A percentile compares a stretch with the other conserved stretches of the same genome.
These are phyloP conservation scores for Fusarium verrucosum DNA, from an alignment of 2,329 filamentous ascomycete genomes.

Conservation along the genomic window DNA sequence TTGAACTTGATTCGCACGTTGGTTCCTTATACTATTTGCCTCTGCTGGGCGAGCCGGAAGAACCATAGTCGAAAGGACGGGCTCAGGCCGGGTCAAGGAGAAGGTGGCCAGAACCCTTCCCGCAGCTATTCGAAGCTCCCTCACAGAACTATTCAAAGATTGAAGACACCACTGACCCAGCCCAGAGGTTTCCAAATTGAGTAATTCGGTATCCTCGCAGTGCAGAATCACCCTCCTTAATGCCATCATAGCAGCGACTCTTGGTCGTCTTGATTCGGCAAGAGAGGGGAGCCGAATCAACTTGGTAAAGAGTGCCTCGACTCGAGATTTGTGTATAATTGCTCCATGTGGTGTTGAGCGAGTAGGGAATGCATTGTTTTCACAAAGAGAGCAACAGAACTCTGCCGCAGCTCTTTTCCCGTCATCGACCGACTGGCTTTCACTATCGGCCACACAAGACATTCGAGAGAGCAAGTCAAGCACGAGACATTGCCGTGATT, in stretches of 20 bases:
- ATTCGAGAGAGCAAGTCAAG: constrained; percentile 66
- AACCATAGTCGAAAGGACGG: constrained; percentile 12
- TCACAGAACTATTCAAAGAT: constrained; percentile 81
- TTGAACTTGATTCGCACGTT: constrained; percentile 17
- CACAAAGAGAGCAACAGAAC: constrained; percentile 43
- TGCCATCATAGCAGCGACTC: constrained; percentile 76
- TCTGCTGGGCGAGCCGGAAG: constrained; percentile 14
- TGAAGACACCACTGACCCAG: constrained; percentile 84
- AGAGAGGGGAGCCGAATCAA: constrained; percentile 59
- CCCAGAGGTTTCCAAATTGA: constrained; percentile 73
- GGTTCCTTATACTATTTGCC: background rate
- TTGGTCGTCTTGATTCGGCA: constrained; percentile 64
- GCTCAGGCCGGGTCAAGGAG: constrained; percentile 52
- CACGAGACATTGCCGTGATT: constrained; percentile 60
- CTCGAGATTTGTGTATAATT: constrained; percentile 47
- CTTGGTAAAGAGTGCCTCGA: constrained; percentile 57
- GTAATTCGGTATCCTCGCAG: constrained; percentile 64
- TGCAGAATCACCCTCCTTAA: constrained; percentile 77
- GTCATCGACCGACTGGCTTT: background rate
- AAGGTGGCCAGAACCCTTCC: constrained; percentile 75
- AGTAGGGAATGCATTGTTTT: constrained; percentile 13
- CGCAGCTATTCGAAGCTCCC: constrained; percentile 85
- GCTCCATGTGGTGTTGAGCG: constrained; percentile 7
- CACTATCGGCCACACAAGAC: constrained; percentile 41
- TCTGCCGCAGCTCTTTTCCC: background rate